A percentile compares a stretch with the other conserved stretches of the same genome.
phyloP scores from a whole-genome alignment of 441 rosid species.

The Euphorbia corollata region DNA sequence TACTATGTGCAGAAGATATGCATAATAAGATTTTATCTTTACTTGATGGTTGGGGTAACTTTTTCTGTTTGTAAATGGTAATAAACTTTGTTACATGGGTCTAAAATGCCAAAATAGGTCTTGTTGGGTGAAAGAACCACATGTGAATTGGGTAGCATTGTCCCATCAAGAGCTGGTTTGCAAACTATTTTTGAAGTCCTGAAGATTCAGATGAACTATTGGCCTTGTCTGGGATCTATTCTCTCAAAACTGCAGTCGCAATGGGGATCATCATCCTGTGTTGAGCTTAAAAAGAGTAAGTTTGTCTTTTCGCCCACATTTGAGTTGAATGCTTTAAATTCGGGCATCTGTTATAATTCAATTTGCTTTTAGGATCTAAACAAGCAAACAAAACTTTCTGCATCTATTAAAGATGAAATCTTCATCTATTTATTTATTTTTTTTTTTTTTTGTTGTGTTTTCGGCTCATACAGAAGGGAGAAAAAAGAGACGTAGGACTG shows the following conservation, averaged over 20 bases:
- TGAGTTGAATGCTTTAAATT: not conserved
- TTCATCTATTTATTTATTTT: not conserved
- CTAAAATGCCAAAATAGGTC: constrained; percentile 35
- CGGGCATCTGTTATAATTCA: not conserved
- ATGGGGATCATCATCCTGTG: constrained; percentile 31
- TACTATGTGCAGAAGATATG: too few species aligned
- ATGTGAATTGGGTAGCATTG: constrained; percentile 29
- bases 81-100: not conserved
- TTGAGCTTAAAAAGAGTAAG: constrained; percentile 51
- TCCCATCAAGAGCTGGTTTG: constrained; percentile 66
- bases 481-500: constrained; percentile 36
- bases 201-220: constrained; percentile 70
- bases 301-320: not conserved
- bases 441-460: too few species aligned
- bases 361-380: not conserved
- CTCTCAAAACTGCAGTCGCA: constrained; percentile 47
- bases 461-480: constrained; percentile 39
- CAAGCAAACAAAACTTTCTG: not conserved
- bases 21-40: not conserved
- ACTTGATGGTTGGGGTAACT: not conserved
- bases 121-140: constrained; percentile 64
- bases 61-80: not conserved
- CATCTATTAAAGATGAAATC: not conserved
- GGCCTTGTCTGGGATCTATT: constrained; percentile 55
- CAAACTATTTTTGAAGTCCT: constrained; percentile 70